A percentile compares a stretch with the other conserved stretches of the same genome.
phyloP scores from a whole-genome alignment of 768 basidiomycete genomes.

The Tylopilus sp. region DNA sequence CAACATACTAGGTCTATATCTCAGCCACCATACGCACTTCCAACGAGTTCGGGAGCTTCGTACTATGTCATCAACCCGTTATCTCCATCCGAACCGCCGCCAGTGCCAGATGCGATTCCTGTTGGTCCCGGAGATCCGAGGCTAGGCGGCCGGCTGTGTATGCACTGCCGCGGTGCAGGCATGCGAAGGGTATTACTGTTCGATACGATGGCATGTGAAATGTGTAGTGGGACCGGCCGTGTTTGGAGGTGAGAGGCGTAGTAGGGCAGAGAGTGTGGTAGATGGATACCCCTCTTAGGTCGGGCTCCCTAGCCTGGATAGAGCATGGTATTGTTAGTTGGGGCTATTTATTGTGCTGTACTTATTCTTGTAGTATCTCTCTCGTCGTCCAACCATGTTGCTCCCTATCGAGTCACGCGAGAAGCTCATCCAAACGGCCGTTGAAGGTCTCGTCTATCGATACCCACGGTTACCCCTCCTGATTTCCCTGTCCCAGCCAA shows the following conservation, averaged over 20 bases:
- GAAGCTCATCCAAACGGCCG: constrained; percentile 52
- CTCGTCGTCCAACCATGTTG: constrained; percentile 1
- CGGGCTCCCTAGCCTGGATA: not conserved
- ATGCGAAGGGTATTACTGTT: constrained; percentile 49
- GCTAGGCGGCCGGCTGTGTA: constrained; percentile 64
- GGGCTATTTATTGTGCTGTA: not conserved
- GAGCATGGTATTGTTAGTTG: not conserved
- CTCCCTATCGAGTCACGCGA: constrained; percentile 44
- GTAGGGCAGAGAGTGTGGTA: not conserved
- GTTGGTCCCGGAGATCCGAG: constrained; percentile 64
- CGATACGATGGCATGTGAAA: constrained; percentile 48
- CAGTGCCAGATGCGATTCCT: constrained; percentile 43
- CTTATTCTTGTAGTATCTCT: not conserved
- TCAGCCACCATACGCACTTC: constrained; percentile 2
- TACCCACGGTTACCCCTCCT: not conserved
- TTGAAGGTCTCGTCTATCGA: constrained; percentile 11
- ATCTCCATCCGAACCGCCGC: constrained; percentile 9
- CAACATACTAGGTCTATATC: constrained; percentile 20
- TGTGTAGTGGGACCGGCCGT: constrained; percentile 66
- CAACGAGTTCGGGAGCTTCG: constrained; percentile 6
- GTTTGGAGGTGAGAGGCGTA: constrained; percentile 32
- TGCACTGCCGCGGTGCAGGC: constrained; percentile 62
- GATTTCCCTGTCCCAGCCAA: constrained; percentile 43
- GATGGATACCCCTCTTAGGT: constrained; percentile 1
- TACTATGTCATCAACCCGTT: constrained; percentile 28